Base-by-base conservation (phyloP, 352 stramenopile species). In the Globisporangium abappressorium region DNA sequence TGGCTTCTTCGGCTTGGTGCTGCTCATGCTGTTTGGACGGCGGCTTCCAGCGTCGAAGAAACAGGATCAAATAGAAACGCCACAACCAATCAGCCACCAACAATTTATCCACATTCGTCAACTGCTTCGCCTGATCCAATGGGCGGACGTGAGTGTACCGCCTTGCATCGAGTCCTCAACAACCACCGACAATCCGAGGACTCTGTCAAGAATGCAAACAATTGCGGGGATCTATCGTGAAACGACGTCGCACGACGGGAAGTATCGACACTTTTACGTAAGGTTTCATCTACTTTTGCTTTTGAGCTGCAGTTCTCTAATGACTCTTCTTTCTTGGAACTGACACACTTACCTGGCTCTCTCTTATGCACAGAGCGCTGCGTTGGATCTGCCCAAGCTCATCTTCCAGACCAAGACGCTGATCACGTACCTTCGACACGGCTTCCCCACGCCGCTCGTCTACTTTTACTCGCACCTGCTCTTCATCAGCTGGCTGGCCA, bases 1-100 rank as follows among this genome's bases (percentile, higher is more conserved):
- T 1, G 73, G 75, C 1, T 87, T 84, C 54, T 51, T 75, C 5
- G 53, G 58, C 1, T 65, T 87, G 20, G 75, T 74, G 22, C 28
- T 76, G 5, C 41, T 76, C 15, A 80, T 85, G 71, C 20, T 83
- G 0, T 71, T 76, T 34, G 57, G 51, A 14, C 55, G 66, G 0
- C 56, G 56, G 5, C 15, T 47, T 38, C 20, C 30, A 26, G 24
- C 24, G 24, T 26, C 24, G 24, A 26, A 47, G 20, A 28, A 14
- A 22, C 5, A 15, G 11, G 2, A 20, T 5, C 22, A 46, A 46
- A 12, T 7, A 9, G 8, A 28, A 61, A 18, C 14, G 56, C 56
- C 18, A 12, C 4, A 20, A 46, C 20, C 38, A 4, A 46, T 12
- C 5, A 46, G 18, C 38, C 38, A 46, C 12, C 56, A 38, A n/a